A percentile compares a stretch with the other conserved stretches of the same genome.
Conservation (phyloP, 2,329 filamentous ascomycete species). For the Colletotrichum sp. region DNA sequence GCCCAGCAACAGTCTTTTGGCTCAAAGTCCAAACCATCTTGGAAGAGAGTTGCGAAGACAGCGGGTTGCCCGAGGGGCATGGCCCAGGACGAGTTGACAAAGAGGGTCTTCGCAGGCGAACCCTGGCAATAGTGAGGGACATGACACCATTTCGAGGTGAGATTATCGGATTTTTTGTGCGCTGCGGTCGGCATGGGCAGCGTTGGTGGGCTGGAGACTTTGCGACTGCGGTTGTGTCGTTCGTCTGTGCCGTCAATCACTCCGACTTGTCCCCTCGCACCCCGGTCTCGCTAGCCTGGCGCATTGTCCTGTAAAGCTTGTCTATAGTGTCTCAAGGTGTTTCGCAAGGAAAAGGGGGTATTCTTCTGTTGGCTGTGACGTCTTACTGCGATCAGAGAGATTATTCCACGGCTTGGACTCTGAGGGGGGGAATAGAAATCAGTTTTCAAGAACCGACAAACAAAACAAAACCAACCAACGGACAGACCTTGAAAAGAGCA, state of each 20-base stretch:
- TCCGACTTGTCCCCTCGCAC: background rate
- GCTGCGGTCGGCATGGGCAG: background rate
- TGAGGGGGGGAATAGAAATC: background rate
- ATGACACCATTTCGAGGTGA: constrained; percentile 6
- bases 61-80: background rate
- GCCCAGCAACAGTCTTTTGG: background rate
- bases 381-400: background rate
- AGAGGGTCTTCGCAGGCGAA: background rate
- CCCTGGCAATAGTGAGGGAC: background rate
- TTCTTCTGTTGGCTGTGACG: background rate
- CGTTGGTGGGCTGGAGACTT: background rate
- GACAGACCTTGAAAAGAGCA: background rate
- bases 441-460: background rate
- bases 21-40: background rate
- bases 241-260: constrained; percentile 1
- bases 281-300: background rate
- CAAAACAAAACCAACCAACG: background rate
- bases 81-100: background rate
- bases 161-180: constrained; percentile 1
- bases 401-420: background rate
- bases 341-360: background rate
- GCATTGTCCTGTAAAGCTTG: constrained; percentile 7
- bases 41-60: constrained; percentile 3
- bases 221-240: background rate
- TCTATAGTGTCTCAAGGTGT: constrained; percentile 6